Base-by-base conservation (phyloP, 179 eudicot genomes). In the Amaranthus tricolor region DNA sequence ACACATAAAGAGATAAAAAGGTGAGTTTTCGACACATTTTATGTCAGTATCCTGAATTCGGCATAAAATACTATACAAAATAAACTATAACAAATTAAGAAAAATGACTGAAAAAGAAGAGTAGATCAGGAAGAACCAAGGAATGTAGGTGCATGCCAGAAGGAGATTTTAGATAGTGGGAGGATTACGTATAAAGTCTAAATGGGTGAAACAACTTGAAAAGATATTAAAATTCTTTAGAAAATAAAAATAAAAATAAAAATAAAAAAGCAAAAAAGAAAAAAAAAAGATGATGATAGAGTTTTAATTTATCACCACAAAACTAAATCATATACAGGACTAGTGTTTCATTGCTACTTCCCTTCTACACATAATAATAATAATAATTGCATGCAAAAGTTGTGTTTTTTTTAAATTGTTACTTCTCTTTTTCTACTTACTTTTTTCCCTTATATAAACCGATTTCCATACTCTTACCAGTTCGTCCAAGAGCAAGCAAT, bases 401-500 rank as follows among this genome's bases (percentile, higher is more conserved):
- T 15, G 43, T 74, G 59, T 9, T 45, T 67, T 65, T 56, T 31
- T 60, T 20, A 31, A 52, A 51, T 55, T 66, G 14, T 68, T 9
- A 47, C 21, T 2, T 45, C 62, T 24, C 54, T 47, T 48, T 16
- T 21, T 74, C 21, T 19, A 3, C 5, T 13, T 61, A 58, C 60
- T 69, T 77, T 31, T 81, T 74, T 74, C 69, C 24, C 84, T 78
- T 81, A 81, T 81, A 81, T 81, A 81, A 62, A 81, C 76, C 24
- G n/a, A 49, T 11, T 49, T 62, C 76, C 76, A 57, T 68, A 31
- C 78, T 77, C 75, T 24, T 49, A 44, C 19, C 44, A 81, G 24
- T 47, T 74, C 81, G 75, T 77, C 81, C 44, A 73, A 77, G 70
- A 74, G 15, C 71, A 77, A 75, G 57, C 60, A 47, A 9, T 63